Percentiles rank a stretch among this genome's conserved stretches.
Conservation (phyloP, 768 basidiomycete genomes). For the Lenzites betulinus region DNA sequence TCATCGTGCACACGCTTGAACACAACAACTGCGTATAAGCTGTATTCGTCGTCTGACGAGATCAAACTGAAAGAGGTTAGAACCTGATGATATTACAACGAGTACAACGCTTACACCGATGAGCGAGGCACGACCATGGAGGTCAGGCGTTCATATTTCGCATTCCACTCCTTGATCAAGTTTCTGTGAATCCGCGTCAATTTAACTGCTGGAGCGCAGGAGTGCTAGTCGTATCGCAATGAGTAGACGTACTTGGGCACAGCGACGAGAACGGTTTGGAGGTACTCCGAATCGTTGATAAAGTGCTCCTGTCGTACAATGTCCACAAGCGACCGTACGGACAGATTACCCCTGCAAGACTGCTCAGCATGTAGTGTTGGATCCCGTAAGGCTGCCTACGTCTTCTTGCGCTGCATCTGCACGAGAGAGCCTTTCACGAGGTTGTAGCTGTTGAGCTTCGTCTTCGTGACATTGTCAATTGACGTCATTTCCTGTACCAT, state of each 20-base stretch:
- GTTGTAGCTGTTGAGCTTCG: constrained; percentile 89
- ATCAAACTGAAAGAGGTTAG: constrained; percentile 52
- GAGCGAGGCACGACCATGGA: constrained; percentile 94
- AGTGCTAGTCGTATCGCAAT: neutral
- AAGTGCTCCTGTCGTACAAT: constrained; percentile 82
- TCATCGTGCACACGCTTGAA: constrained; percentile 93
- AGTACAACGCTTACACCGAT: constrained; percentile 58
- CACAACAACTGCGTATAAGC: constrained; percentile 80
- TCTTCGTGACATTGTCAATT: constrained; percentile 93
- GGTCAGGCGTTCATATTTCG: constrained; percentile 85
- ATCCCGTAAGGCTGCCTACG: constrained; percentile 47
- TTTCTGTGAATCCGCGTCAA: constrained; percentile 47
- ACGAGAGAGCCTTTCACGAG: constrained; percentile 89
- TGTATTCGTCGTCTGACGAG: constrained; percentile 86
- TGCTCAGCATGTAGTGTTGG: neutral
- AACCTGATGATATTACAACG: neutral
- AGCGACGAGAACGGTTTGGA: constrained; percentile 90
- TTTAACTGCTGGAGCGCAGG: constrained; percentile 20
- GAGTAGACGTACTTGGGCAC: constrained; percentile 77
- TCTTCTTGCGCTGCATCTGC: constrained; percentile 93
- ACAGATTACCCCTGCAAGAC: constrained; percentile 82
- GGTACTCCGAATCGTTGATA: constrained; percentile 87
- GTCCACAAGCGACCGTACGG: constrained; percentile 83
- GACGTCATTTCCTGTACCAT: constrained; percentile 81
- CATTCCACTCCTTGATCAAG: constrained; percentile 84